Percentiles rank a stretch among this genome's conserved stretches.
Conservation (phyloP, 495 filamentous ascomycete genomes). For the Penicillium arizonense region DNA sequence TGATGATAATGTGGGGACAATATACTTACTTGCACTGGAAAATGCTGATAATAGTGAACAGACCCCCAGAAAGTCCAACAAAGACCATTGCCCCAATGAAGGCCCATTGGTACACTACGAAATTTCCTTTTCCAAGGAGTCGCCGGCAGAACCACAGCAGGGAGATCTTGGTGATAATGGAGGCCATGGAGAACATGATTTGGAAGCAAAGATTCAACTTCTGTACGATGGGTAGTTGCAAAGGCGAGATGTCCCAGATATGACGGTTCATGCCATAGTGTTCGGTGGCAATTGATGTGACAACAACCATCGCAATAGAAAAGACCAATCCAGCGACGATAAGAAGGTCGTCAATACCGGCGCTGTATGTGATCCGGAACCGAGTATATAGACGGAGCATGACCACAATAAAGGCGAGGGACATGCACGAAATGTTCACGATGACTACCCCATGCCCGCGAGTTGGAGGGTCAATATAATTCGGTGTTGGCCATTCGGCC, state of each 20-base stretch:
- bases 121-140: slow-evolving; percentile 40
- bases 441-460: slow-evolving; percentile 45
- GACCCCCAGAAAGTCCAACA: slow-evolving; percentile 39
- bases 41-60: slow-evolving; percentile 50
- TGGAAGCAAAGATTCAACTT: slow-evolving; percentile 52
- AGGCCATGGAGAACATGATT: slow-evolving; percentile 52
- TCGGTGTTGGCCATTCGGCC: slow-evolving; percentile 53
- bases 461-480: slow-evolving; percentile 52
- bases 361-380: slow-evolving; percentile 39
- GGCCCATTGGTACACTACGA: slow-evolving; percentile 35
- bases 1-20: neutral
- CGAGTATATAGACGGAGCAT: slow-evolving; percentile 50
- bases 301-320: slow-evolving; percentile 41
- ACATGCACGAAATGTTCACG: slow-evolving; percentile 38
- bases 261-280: slow-evolving; percentile 56
- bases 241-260: slow-evolving; percentile 48
- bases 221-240: slow-evolving; percentile 30
- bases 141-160: slow-evolving; percentile 58
- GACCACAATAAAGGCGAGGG: slow-evolving; percentile 40
- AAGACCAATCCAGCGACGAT: slow-evolving; percentile 40
- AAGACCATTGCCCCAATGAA: slow-evolving; percentile 46
- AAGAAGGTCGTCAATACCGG: slow-evolving; percentile 49
- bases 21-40: slow-evolving; percentile 56
- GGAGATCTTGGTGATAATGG: slow-evolving; percentile 55
- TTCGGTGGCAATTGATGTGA: slow-evolving; percentile 41